Base-by-base conservation (phyloP, 208 protist species). In the Acanthamoeba royreba region DNA sequence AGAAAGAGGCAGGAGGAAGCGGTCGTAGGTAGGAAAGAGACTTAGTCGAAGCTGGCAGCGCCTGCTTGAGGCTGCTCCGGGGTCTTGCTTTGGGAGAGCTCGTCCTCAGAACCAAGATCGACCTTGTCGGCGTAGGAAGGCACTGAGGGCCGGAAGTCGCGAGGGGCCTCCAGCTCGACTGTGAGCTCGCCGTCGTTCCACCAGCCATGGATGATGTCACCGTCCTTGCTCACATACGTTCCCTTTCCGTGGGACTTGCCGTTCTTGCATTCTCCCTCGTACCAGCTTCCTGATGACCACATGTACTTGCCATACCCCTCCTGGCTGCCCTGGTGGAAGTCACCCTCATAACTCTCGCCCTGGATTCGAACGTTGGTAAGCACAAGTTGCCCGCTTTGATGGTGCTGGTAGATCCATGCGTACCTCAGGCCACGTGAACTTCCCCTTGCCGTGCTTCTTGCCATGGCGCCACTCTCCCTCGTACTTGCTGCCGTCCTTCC, bases 191-290 rank as follows among this genome's bases (percentile, higher is more conserved):
- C 81, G 47, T 89, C 81, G 81, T 19, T 63, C 81, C 81, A 89
- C 81, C 81, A 89, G 11, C 81, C 81, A 19, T 63, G 52, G 46
- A 89, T 31, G 47, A 43, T 63, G 22, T 89, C 81, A 25, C 52
- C 52, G 19, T 55, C 45, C 35, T 89, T 33, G 81, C 31, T 63
- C 46, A 89, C 81, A 33, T 89, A 89, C 17, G 45, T 89, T 0
- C 81, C 81, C 52, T 88, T 88, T 0, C 81, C 81, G 45, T 88
- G 81, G 4, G 81, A 53, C 47, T 66, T 63, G 33, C 52, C 52
- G 31, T 88, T 88, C 31, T 63, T 92, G 28, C 86, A 92, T 40
- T 92, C 86, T 8, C 86, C 86, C 42, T 92, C 86, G 53, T 92
- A 92, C 25, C 74, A 74, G 86, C 45, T 92, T 15, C 86, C 86